Evolutionary conservation across 2,329 filamentous ascomycete species (phyloP).

Genomic region (Aureobasidium namibiae): DNA sequence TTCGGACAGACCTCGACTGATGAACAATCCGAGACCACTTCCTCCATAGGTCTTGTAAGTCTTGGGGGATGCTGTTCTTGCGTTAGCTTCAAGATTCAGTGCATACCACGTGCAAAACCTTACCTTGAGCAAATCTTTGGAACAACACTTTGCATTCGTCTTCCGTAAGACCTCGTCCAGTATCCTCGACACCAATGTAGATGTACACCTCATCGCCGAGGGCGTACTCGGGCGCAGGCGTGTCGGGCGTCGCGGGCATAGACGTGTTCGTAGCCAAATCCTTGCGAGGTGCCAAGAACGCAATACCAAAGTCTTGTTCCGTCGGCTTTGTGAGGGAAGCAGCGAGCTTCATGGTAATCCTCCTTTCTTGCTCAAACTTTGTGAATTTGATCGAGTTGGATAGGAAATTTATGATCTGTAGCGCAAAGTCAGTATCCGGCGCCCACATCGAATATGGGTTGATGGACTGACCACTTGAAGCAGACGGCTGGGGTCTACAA

Average conservation of each 20-base stretch:
- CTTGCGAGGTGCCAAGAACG: slow-evolving; percentile 22
- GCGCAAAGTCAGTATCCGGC: background rate
- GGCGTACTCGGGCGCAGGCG: background rate
- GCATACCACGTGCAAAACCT: no score
- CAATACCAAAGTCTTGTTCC: slow-evolving; percentile 24
- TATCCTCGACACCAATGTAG: slow-evolving; percentile 28
- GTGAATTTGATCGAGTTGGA: slow-evolving; percentile 37
- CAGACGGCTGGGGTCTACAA: slow-evolving; percentile 30
- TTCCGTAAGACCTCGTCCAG: slow-evolving; percentile 27
- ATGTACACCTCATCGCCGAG: slow-evolving; percentile 29
- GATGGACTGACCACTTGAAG: slow-evolving; percentile 24
- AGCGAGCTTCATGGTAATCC: slow-evolving; percentile 31
- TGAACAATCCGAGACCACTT: slow-evolving; percentile 60
- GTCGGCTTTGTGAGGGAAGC: slow-evolving; percentile 27
- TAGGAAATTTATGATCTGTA: slow-evolving; percentile 26
- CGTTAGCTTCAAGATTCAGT: no score
- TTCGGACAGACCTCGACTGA: slow-evolving; percentile 56
- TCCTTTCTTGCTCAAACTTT: slow-evolving; percentile 24
- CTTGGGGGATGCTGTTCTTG: slow-evolving; percentile 1
- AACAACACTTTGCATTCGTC: slow-evolving; percentile 43
- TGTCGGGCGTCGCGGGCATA: background rate
- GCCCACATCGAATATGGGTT: no score
- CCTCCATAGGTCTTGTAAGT: slow-evolving; percentile 53
- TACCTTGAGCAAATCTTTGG: slow-evolving; percentile 59
- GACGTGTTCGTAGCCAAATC: background rate